Evolutionary conservation across 768 basidiomycete species (phyloP).

Genomic region (Termitomyces sp.): DNA sequence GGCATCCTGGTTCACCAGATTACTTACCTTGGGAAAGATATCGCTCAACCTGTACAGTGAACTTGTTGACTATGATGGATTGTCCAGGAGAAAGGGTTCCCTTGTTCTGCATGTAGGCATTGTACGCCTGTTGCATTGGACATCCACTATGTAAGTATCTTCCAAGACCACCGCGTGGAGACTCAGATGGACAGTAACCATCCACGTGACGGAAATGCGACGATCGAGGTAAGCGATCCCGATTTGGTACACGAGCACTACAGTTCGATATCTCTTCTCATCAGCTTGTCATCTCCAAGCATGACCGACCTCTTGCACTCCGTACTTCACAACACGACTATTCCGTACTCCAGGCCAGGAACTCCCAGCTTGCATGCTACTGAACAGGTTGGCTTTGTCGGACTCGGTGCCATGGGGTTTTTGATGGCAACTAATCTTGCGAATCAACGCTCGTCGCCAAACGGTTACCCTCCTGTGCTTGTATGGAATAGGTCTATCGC

Average conservation of each 20-base stretch:
- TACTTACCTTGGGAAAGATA: slow-evolving; percentile 89
- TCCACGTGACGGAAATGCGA: slow-evolving; percentile 7
- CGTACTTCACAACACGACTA: slow-evolving; percentile 11
- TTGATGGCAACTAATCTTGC: slow-evolving; percentile 80
- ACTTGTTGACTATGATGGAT: slow-evolving; percentile 84
- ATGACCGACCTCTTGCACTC: slow-evolving; percentile 18
- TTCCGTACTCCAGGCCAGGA: slow-evolving; percentile 52
- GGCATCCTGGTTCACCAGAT: not conserved
- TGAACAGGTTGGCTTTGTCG: slow-evolving; percentile 37
- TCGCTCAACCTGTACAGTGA: slow-evolving; percentile 85
- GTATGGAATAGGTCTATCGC: slow-evolving; percentile 72
- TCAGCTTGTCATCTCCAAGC: slow-evolving; percentile 7
- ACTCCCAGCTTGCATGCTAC: slow-evolving; percentile 36
- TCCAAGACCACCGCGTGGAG: slow-evolving; percentile 2
- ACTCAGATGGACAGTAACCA: not conserved
- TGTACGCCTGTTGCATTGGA: slow-evolving; percentile 45
- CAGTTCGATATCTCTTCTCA: not conserved
- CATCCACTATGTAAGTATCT: slow-evolving; percentile 5
- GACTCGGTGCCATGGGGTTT: slow-evolving; percentile 65
- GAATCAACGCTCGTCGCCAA: slow-evolving; percentile 31
- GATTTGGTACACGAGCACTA: not conserved
- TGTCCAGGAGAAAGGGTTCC: slow-evolving; percentile 79
- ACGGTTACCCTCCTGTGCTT: slow-evolving; percentile 44
- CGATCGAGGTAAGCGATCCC: not conserved
- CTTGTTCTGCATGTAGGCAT: slow-evolving; percentile 49